These are phyloP conservation scores for Metarhizium anisopliae DNA, from an alignment of 2,329 filamentous ascomycete genomes.

Conservation along the genomic window DNA sequence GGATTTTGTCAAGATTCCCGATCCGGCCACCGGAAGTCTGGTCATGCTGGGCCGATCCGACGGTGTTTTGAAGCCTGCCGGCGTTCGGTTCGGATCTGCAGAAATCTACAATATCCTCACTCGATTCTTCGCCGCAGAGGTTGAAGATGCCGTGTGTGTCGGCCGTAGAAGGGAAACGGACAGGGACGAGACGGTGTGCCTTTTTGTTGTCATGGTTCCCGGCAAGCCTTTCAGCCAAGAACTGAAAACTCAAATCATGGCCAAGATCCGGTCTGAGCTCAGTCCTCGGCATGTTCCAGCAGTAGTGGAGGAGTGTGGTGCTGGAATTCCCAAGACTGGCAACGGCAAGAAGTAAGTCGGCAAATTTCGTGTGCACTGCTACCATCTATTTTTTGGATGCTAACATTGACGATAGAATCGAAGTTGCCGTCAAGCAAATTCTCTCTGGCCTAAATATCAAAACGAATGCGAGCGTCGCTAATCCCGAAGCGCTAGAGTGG, in stretches of 20 bases:
- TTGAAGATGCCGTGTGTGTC: conserved; percentile 83
- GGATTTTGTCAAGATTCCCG: conserved; percentile 67
- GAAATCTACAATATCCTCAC: conserved; percentile 96
- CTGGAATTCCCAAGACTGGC: conserved; percentile 80
- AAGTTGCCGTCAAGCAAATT: conserved; percentile 94
- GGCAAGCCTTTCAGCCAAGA: conserved; percentile 48
- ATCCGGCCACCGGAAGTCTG: conserved; percentile 64
- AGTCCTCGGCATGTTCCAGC: conserved; percentile 85
- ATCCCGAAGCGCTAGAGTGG: conserved; percentile 80
- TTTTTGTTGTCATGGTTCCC: conserved; percentile 74
- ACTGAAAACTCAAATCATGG: conserved; percentile 55
- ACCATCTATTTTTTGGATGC: not conserved
- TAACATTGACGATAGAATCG: conserved; percentile 50
- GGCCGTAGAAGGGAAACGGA: conserved; percentile 65
- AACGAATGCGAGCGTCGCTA: conserved; percentile 88
- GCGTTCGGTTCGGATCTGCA: conserved; percentile 84
- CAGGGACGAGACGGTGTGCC: conserved; percentile 73
- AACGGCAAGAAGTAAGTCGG: conserved; percentile 85
- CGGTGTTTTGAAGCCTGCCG: conserved; percentile 84
- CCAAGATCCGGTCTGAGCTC: conserved; percentile 63
- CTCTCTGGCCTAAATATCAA: conserved; percentile 79
- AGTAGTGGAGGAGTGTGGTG: conserved; percentile 66
- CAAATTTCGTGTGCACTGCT: not conserved
- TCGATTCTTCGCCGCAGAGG: conserved; percentile 65
- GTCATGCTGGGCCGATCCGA: conserved; percentile 90